phyloP scores from a whole-genome alignment of 2,329 filamentous ascomycete species.

The Raffaelea arxii region DNA sequence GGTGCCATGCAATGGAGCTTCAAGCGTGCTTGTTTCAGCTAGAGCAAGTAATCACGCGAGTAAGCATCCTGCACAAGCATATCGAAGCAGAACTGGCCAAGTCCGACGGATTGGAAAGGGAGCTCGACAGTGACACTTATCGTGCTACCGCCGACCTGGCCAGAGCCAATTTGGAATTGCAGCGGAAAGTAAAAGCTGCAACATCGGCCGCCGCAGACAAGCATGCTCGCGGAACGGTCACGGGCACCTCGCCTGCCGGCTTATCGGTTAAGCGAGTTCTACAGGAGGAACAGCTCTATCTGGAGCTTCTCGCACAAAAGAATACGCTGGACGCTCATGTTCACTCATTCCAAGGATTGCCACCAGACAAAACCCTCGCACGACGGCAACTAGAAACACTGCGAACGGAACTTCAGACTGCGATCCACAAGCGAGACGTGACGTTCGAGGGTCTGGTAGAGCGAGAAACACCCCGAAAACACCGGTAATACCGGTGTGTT shows the following conservation, averaged over 20 bases:
- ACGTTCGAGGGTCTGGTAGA: conserved; percentile 67
- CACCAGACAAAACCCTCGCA: conserved; percentile 60
- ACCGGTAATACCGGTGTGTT: conserved; percentile 3
- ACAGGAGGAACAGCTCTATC: conserved; percentile 47
- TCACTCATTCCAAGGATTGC: conserved; percentile 59
- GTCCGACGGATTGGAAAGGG: conserved; percentile 28
- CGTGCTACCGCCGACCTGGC: conserved; percentile 48
- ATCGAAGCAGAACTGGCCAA: conserved; percentile 39
- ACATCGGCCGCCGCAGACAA: conserved; percentile 59
- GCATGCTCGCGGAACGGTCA: too few species aligned
- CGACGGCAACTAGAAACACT: conserved; percentile 60
- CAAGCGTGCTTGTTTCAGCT: conserved; percentile 43
- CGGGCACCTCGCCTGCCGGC: conserved; percentile 17
- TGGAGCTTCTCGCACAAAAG: conserved; percentile 46
- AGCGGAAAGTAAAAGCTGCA: conserved; percentile 59
- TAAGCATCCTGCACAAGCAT: conserved; percentile 46
- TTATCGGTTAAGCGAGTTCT: conserved; percentile 51
- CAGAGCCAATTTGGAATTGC: conserved; percentile 64
- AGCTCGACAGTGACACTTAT: conserved; percentile 36
- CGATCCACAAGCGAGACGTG: conserved; percentile 56
- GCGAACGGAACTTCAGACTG: conserved; percentile 49
- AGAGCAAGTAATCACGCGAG: conserved; percentile 45
- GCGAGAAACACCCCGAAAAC: conserved; percentile 43
- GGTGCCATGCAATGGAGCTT: conserved; percentile 42
- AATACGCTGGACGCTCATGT: conserved; percentile 53